A percentile compares a stretch with the other conserved stretches of the same genome.
These are phyloP conservation scores for Lumnitzera littorea DNA, from an alignment of 345 rosid species.

Conservation along the genomic window DNA sequence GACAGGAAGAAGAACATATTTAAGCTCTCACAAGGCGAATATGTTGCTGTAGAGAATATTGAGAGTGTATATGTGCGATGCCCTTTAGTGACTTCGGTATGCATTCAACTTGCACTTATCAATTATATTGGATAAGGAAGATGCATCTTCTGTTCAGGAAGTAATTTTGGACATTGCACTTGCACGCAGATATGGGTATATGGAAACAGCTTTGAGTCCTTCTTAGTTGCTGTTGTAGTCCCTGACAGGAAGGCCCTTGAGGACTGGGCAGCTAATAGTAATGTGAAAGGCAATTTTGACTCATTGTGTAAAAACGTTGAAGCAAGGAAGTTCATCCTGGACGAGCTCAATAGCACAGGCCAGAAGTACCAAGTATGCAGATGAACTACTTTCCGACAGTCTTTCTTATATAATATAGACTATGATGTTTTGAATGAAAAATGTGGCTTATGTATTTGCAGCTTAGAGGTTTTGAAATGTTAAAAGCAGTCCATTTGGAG, in stretches of 20 bases:
- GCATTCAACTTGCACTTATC: slow-evolving; percentile 1
- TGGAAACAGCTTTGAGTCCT: slow-evolving; percentile 94
- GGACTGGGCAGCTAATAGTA: slow-evolving; percentile 55
- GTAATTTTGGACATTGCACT: background rate
- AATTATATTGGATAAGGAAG: too few species aligned
- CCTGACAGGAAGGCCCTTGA: slow-evolving; percentile 73
- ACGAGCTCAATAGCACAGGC: slow-evolving; percentile 74
- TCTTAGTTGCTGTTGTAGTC: slow-evolving; percentile 73
- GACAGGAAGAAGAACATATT: slow-evolving; percentile 95
- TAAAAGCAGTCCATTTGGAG: slow-evolving; percentile 78
- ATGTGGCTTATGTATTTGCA: slow-evolving; percentile 17
- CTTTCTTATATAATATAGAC: slow-evolving; percentile 6
- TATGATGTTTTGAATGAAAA: background rate
- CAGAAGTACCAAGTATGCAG: slow-evolving; percentile 50
- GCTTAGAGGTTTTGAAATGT: slow-evolving; percentile 90
- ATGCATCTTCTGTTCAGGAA: too few species aligned
- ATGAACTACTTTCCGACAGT: background rate
- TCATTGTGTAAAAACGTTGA: slow-evolving; percentile 53
- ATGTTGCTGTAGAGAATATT: slow-evolving; percentile 81
- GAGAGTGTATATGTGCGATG: slow-evolving; percentile 71
- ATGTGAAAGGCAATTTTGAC: slow-evolving; percentile 43
- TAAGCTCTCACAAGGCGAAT: slow-evolving; percentile 94
- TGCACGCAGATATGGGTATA: slow-evolving; percentile 74
- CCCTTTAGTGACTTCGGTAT: slow-evolving; percentile 65
- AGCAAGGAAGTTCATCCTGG: slow-evolving; percentile 64